Conservation (phyloP, 352 stramenopile species). For the Phytophthora rubi region DNA sequence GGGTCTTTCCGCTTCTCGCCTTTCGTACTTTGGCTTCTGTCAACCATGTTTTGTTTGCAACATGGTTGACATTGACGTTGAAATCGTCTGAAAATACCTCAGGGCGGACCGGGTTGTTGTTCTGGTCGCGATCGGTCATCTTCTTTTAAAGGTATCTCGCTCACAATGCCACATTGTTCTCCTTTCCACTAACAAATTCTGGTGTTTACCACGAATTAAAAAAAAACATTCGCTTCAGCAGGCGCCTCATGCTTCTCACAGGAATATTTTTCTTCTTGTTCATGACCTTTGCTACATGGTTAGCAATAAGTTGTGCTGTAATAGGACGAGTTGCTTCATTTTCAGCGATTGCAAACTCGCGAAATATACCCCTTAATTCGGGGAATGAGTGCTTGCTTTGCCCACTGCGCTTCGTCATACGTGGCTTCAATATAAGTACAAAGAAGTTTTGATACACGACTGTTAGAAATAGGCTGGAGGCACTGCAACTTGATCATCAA, state of each 20-base stretch:
- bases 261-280: conserved; percentile 2
- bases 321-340: conserved; percentile 15
- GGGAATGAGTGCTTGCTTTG: conserved; percentile 8
- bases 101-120: no score
- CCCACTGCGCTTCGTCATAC: conserved; percentile 1
- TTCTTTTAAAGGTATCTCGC: no score
- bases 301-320: conserved; percentile 13
- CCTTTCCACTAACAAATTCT: conserved; percentile 10
- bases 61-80: not conserved
- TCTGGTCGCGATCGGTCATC: no score
- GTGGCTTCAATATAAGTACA: conserved; percentile 9
- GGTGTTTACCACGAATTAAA: conserved; percentile 10
- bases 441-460: not conserved
- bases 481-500: conserved; percentile 1
- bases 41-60: not conserved
- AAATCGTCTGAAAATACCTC: no score
- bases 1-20: not conserved
- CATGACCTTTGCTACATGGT: conserved; percentile 11
- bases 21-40: not conserved
- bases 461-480: no score
- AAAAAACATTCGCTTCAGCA: conserved; percentile 12
- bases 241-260: conserved; percentile 5
- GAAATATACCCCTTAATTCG: not conserved
- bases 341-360: conserved; percentile 10
- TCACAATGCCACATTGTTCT: conserved; percentile 12